Conservation (phyloP, 2,329 filamentous ascomycete genomes). For the Coleophoma eucalyptorum region DNA sequence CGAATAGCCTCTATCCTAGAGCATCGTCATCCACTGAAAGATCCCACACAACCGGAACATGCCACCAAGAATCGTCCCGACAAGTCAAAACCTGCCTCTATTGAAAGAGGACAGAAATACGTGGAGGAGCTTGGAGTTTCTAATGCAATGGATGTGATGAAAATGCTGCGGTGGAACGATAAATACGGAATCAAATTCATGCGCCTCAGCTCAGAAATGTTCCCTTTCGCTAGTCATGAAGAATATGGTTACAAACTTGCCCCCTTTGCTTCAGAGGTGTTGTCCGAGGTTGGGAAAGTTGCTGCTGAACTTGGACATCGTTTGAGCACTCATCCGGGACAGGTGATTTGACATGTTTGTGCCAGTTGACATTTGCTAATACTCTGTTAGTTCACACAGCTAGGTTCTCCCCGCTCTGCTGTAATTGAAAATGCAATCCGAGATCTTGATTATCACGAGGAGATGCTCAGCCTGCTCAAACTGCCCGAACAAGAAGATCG, state of each 20-base stretch:
- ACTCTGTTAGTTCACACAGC: constrained; percentile 68
- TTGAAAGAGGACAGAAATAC: constrained; percentile 64
- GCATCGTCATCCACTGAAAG: constrained; percentile 75
- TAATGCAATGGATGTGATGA: constrained; percentile 78
- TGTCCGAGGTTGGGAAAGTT: constrained; percentile 74
- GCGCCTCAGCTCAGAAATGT: constrained; percentile 92
- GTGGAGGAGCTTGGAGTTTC: constrained; percentile 75
- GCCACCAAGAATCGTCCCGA: constrained; percentile 83
- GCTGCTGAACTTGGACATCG: constrained; percentile 78
- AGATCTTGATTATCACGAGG: constrained; percentile 84
- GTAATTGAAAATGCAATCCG: constrained; percentile 75
- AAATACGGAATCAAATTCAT: constrained; percentile 90
- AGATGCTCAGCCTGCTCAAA: constrained; percentile 73
- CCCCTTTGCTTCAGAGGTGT: constrained; percentile 74
- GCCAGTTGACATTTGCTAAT: not conserved
- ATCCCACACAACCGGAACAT: constrained; percentile 75
- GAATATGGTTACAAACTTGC: constrained; percentile 83
- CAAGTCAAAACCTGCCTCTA: constrained; percentile 62
- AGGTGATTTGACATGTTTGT: constrained; percentile 34
- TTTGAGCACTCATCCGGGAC: constrained; percentile 86
- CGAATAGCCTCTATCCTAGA: constrained; percentile 88
- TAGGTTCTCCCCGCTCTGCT: constrained; percentile 75
- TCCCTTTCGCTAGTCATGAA: constrained; percentile 87
- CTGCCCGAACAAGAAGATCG: constrained; percentile 74
- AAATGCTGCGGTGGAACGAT: constrained; percentile 90